A percentile compares a stretch with the other conserved stretches of the same genome.
Conservation (phyloP, 2,329 filamentous ascomycete species). For the Colletotrichum sublineola region DNA sequence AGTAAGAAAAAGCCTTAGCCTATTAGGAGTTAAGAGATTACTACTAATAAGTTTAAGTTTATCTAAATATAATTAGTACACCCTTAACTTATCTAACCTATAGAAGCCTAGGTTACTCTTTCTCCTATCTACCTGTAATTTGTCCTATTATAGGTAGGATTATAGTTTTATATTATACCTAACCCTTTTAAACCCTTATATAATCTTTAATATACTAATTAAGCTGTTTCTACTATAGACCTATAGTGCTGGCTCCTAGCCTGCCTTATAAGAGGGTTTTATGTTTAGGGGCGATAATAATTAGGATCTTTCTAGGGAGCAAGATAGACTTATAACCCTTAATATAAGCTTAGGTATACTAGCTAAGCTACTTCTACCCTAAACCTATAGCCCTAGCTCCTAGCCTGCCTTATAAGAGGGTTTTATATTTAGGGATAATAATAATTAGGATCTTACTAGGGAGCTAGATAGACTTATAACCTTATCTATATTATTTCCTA, state of each 20-base stretch:
- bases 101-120: no score
- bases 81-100: no score
- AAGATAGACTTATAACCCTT: no score
- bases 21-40: not conserved
- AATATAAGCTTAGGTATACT: no score
- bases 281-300: no score
- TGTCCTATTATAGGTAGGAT: not conserved
- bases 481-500: not conserved
- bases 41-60: conserved; percentile 1
- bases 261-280: no score
- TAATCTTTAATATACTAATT: no score
- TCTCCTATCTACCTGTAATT: not conserved
- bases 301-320: no score
- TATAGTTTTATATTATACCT: not conserved
- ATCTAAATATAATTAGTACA: not conserved
- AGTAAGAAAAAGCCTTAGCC: not conserved
- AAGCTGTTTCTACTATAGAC: no score
- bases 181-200: no score
- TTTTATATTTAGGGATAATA: not conserved
- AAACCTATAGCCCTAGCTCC: not conserved
- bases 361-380: not conserved
- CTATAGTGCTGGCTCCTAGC: no score
- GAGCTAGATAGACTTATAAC: not conserved
- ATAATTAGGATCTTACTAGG: not conserved
- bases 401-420: not conserved